These are phyloP conservation scores for Fusarium sambucinum DNA, from an alignment of 2,329 filamentous ascomycete genomes.

Conservation along the genomic window DNA sequence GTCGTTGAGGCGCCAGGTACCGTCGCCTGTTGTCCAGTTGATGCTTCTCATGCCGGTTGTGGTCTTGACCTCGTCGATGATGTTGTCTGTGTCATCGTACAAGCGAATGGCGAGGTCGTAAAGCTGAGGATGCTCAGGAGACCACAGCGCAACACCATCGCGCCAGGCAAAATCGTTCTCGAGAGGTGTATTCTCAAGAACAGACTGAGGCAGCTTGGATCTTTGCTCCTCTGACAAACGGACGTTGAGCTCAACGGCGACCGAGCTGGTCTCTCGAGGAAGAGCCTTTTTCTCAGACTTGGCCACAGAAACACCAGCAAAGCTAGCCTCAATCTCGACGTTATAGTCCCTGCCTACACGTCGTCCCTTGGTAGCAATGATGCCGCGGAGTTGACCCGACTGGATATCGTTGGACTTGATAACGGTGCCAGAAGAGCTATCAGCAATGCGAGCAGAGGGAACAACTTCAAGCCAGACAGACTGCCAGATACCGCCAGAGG, in stretches of 20 bases:
- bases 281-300: conserved; percentile 58
- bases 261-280: conserved; percentile 62
- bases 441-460: conserved; percentile 63
- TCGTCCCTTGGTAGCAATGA: conserved; percentile 63
- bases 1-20: conserved; percentile 70
- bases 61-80: conserved; percentile 69
- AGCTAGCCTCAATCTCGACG: conserved; percentile 66
- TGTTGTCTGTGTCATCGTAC: conserved; percentile 54
- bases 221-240: conserved; percentile 59
- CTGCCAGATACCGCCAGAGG: conserved; percentile 70
- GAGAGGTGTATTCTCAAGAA: conserved; percentile 52
- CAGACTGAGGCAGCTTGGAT: conserved; percentile 54
- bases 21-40: conserved; percentile 68
- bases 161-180: conserved; percentile 60
- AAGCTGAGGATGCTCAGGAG: conserved; percentile 67
- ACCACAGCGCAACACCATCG: conserved; percentile 71
- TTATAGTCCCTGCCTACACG: conserved; percentile 59
- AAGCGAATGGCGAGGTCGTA: conserved; percentile 68
- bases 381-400: conserved; percentile 63
- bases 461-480: conserved; percentile 69
- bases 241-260: conserved; percentile 61
- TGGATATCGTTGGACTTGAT: conserved; percentile 66
- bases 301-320: conserved; percentile 62
- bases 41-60: conserved; percentile 71
- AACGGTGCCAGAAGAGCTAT: conserved; percentile 69